These are phyloP conservation scores for Brachypodium distachyon DNA, from an alignment of 202 grass and related monocot genomes.

Conservation along the genomic window DNA sequence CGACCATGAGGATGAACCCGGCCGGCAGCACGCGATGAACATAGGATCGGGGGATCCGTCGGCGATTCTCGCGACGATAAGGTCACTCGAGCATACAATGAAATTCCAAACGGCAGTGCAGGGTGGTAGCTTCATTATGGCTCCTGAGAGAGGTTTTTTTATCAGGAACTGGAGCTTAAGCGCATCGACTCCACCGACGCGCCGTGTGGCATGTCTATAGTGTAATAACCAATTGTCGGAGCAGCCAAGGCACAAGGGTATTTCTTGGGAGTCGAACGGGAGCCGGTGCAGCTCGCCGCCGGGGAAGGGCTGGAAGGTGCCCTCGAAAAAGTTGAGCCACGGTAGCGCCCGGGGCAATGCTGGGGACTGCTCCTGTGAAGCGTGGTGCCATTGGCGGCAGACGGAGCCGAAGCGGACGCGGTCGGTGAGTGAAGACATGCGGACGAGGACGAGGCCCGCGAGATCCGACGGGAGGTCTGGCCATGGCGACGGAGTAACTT, in stretches of 20 bases:
- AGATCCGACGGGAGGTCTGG: not conserved
- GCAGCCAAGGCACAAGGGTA: not conserved
- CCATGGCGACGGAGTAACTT: no score
- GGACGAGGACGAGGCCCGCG: not conserved
- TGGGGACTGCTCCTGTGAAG: not conserved
- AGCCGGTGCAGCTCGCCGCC: not conserved
- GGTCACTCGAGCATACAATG: not conserved
- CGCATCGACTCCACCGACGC: no score
- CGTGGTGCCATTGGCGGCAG: not conserved
- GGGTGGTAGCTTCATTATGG: not conserved
- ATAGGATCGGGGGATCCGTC: not conserved
- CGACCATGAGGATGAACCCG: not conserved
- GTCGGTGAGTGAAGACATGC: not conserved
- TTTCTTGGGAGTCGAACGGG: not conserved
- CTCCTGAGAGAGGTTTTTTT: not conserved
- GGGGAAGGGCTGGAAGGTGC: not conserved
- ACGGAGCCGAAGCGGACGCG: no score
- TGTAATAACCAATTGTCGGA: not conserved
- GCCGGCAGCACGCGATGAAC: not conserved
- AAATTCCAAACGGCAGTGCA: not conserved
- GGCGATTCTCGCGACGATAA: not conserved
- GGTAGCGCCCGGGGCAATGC: not conserved
- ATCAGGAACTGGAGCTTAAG: no score
- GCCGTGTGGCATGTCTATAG: not conserved
- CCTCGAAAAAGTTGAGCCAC: no score